phyloP scores from a whole-genome alignment of 192 early-diverging fungal species.

The Gaertneriomyces semiglobifer region DNA sequence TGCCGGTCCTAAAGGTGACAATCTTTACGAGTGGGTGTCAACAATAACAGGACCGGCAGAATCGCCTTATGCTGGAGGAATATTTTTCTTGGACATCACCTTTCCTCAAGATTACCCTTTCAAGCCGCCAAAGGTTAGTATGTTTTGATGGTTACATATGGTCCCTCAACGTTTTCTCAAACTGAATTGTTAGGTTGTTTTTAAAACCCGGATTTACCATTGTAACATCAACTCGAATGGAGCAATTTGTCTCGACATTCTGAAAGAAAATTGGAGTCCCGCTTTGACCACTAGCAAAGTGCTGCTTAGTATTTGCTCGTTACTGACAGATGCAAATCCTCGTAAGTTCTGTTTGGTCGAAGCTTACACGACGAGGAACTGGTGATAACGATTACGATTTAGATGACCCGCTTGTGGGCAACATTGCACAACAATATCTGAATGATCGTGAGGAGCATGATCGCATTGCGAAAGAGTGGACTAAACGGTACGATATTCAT shows the following conservation, averaged over 20 bases:
- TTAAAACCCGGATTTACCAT: constrained; percentile 93
- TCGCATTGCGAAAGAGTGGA: constrained; percentile 86
- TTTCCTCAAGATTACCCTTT: constrained; percentile 95
- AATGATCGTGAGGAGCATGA: constrained; percentile 84
- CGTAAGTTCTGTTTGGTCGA: constrained; percentile 49
- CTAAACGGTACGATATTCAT: constrained; percentile 61
- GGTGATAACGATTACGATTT: neutral
- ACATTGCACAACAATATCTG: constrained; percentile 87
- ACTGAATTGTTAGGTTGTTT: constrained; percentile 58
- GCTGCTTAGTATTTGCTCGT: constrained; percentile 86
- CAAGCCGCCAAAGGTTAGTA: constrained; percentile 82
- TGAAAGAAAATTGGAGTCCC: constrained; percentile 98
- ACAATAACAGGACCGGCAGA: constrained; percentile 87
- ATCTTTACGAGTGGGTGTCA: constrained; percentile 93
- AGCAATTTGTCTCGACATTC: constrained; percentile 87
- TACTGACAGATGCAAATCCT: constrained; percentile 94
- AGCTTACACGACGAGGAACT: neutral
- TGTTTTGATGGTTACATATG: constrained; percentile 3
- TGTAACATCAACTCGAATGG: constrained; percentile 94
- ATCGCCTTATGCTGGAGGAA: constrained; percentile 82
- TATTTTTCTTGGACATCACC: constrained; percentile 90
- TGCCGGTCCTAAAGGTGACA: constrained; percentile 94
- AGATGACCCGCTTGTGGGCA: constrained; percentile 89
- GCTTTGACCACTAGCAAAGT: constrained; percentile 95
- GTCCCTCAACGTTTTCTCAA: neutral